These are phyloP conservation scores for Venturia nashicola DNA, from an alignment of 2,329 filamentous ascomycete species.

Conservation along the genomic window DNA sequence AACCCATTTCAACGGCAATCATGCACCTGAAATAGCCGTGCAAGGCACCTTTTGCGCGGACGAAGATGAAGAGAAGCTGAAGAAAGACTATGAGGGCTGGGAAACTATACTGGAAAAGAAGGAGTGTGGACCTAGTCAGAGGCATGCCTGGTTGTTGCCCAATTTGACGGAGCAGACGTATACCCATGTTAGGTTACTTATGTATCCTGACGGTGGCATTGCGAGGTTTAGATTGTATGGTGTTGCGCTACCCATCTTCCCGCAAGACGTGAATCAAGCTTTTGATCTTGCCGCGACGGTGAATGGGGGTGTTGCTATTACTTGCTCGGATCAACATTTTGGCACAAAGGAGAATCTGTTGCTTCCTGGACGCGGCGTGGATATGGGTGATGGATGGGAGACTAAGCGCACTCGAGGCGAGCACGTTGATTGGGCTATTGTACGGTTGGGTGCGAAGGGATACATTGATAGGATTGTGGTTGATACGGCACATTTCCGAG, in stretches of 20 bases:
- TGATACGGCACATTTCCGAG: slow-evolving; percentile 73
- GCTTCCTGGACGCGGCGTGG: slow-evolving; percentile 64
- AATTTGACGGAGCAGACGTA: slow-evolving; percentile 51
- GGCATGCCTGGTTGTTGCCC: slow-evolving; percentile 59
- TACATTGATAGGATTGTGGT: slow-evolving; percentile 55
- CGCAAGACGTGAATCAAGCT: slow-evolving; percentile 48
- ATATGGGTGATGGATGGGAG: slow-evolving; percentile 87
- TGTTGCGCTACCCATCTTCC: slow-evolving; percentile 63
- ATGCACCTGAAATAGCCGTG: slow-evolving; percentile 67
- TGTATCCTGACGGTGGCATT: slow-evolving; percentile 80
- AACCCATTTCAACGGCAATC: slow-evolving; percentile 70
- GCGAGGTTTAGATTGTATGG: slow-evolving; percentile 70
- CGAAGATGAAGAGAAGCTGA: slow-evolving; percentile 17
- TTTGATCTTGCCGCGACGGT: slow-evolving; percentile 68
- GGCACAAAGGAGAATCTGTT: slow-evolving; percentile 70
- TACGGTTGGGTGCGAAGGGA: slow-evolving; percentile 56
- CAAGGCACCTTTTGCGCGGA: slow-evolving; percentile 54
- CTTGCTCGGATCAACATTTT: slow-evolving; percentile 75
- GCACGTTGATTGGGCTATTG: slow-evolving; percentile 72
- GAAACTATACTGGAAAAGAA: slow-evolving; percentile 57
- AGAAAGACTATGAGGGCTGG: slow-evolving; percentile 35
- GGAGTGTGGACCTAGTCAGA: slow-evolving; percentile 60
- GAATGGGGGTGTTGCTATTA: slow-evolving; percentile 64
- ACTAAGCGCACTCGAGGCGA: slow-evolving; percentile 61
- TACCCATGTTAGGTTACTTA: slow-evolving; percentile 68